Percentiles rank a stretch among this genome's conserved stretches.
Evolutionary conservation across 306 rosid species (phyloP).

Genomic region (Arachis hypogaea): DNA sequence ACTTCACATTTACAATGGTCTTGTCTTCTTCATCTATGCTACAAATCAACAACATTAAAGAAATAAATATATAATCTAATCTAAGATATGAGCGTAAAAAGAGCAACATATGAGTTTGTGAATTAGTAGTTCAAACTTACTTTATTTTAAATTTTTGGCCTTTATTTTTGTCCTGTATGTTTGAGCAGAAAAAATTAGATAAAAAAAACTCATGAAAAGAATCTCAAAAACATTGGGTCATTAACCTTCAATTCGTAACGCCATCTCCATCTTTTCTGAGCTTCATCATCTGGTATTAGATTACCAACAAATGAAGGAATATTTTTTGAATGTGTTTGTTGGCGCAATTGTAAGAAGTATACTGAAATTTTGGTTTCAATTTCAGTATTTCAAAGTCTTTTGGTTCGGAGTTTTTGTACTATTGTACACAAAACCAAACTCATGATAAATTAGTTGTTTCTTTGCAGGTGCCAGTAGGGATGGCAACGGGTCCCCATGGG

Average conservation of each 20-base stretch:
- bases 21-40: conserved; percentile 82
- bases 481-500: too few relatives aligned
- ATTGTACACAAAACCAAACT: too few relatives aligned
- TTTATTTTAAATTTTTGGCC: conserved; percentile 45
- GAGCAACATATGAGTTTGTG: background rate
- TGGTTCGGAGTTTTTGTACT: too few relatives aligned
- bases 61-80: conserved; percentile 13
- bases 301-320: conserved; percentile 69
- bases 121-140: conserved; percentile 54
- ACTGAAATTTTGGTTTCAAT: too few relatives aligned
- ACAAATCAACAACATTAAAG: conserved; percentile 33
- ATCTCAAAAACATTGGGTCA: conserved; percentile 30
- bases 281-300: conserved; percentile 78
- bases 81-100: conserved; percentile 11
- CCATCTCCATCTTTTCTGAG: conserved; percentile 90
- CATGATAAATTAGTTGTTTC: too few relatives aligned
- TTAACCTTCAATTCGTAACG: conserved; percentile 87
- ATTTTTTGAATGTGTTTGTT: too few relatives aligned
- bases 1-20: conserved; percentile 68
- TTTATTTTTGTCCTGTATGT: conserved; percentile 64
- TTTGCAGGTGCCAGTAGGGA: too few relatives aligned
- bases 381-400: too few relatives aligned
- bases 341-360: too few relatives aligned
- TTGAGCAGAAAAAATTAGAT: conserved; percentile 40
- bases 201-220: conserved; percentile 25